These are phyloP conservation scores for Noccaea bulbosa DNA, from an alignment of 345 rosid genomes.

Conservation along the genomic window DNA sequence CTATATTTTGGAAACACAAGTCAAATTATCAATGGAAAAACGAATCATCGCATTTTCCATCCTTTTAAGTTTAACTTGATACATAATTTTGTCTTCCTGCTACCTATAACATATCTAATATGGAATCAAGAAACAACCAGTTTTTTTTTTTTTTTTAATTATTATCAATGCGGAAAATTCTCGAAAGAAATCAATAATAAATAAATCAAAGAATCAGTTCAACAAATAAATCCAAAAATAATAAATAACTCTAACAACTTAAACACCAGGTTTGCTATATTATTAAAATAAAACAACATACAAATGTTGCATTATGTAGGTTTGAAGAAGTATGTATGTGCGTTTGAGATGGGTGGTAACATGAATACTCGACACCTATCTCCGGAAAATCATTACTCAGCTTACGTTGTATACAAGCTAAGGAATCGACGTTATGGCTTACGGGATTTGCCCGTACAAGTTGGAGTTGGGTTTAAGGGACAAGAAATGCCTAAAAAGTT, in stretches of 20 bases:
- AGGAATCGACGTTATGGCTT: slow-evolving; percentile 9
- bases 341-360: slow-evolving; percentile 30
- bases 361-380: slow-evolving; percentile 15
- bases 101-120: background rate
- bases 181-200: no score
- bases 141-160: no score
- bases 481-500: slow-evolving; percentile 15
- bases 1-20: background rate
- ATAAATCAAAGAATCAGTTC: no score
- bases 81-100: background rate
- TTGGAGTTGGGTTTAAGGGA: slow-evolving; percentile 32
- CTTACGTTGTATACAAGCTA: slow-evolving; percentile 28
- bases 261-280: no score
- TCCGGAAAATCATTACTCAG: slow-evolving; percentile 10
- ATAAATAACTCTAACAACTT: no score
- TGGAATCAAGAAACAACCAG: no score
- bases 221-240: no score
- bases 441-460: slow-evolving; percentile 17
- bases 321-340: slow-evolving; percentile 26
- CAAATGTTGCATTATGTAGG: no score
- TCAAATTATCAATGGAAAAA: background rate
- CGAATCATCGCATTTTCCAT: background rate
- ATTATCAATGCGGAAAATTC: no score
- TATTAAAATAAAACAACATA: no score
- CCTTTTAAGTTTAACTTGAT: background rate